Percentiles rank a stretch among this genome's conserved stretches.
These are phyloP conservation scores for Suillus decipiens DNA, from an alignment of 768 basidiomycete species.

Conservation along the genomic window DNA sequence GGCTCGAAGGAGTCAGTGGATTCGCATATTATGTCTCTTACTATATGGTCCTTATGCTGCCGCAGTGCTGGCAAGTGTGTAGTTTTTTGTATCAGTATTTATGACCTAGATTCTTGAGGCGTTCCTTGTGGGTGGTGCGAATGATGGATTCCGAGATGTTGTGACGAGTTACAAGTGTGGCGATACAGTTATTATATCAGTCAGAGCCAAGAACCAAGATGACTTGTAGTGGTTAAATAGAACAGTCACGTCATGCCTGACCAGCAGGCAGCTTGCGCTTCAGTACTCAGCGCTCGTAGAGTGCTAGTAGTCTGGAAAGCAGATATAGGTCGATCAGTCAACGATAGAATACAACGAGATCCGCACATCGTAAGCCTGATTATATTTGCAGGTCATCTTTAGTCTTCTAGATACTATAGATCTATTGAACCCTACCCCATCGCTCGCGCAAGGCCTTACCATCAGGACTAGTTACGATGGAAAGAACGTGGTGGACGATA, in stretches of 20 bases:
- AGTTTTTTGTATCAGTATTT: conserved; percentile 9
- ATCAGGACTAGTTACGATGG: not conserved
- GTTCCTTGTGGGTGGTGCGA: not conserved
- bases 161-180: not conserved
- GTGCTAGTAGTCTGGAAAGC: not conserved
- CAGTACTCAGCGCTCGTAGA: not conserved
- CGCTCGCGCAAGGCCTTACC: not conserved
- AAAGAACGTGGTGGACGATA: not conserved
- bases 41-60: conserved; percentile 1
- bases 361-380: not conserved
- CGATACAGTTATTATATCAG: not conserved
- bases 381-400: not conserved
- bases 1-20: conserved; percentile 1
- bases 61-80: conserved; percentile 20
- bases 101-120: not conserved
- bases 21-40: conserved; percentile 2
- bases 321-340: not conserved
- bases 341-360: not conserved
- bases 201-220: not conserved
- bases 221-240: not conserved
- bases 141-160: not conserved
- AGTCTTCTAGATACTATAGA: not conserved
- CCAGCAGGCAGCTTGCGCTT: not conserved
- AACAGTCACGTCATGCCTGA: not conserved
- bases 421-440: not conserved